Evolutionary conservation across 176 grass and related monocot species (phyloP).

Genomic region (Ananas comosus): DNA sequence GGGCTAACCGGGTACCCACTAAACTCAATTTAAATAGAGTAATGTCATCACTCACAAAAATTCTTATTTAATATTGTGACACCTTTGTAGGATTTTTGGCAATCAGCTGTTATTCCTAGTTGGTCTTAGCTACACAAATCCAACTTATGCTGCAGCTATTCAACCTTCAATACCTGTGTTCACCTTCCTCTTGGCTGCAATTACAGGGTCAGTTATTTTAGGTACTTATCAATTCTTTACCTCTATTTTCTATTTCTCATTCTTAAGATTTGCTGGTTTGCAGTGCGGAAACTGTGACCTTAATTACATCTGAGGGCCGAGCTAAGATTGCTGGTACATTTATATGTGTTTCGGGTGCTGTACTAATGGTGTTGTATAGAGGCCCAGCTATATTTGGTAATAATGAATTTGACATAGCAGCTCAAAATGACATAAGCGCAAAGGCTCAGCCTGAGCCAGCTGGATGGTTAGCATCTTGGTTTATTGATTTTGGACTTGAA

Average conservation of each 20-base stretch:
- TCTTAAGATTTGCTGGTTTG: constrained; percentile 11
- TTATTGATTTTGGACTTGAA: constrained; percentile 40
- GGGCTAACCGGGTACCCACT: constrained; percentile 61
- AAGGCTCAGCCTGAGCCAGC: constrained; percentile 57
- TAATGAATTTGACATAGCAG: constrained; percentile 26
- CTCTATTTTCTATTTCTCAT: neutral
- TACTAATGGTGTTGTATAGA: constrained; percentile 79
- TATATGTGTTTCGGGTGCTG: constrained; percentile 63
- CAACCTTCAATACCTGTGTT: constrained; percentile 88
- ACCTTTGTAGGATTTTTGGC: constrained; percentile 54
- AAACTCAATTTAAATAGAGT: neutral
- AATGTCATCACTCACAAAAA: neutral
- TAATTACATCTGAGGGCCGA: constrained; percentile 45
- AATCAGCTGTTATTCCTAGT: constrained; percentile 92
- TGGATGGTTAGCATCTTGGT: constrained; percentile 23
- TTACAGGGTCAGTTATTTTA: constrained; percentile 45
- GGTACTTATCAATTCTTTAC: neutral
- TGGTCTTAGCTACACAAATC: constrained; percentile 79
- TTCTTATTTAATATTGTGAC: neutral
- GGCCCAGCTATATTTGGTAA: constrained; percentile 60
- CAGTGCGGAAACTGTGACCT: constrained; percentile 64
- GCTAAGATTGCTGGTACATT: constrained; percentile 64
- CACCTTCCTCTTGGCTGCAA: constrained; percentile 67
- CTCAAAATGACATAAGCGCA: constrained; percentile 31
- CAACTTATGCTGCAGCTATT: constrained; percentile 74